Conservation (phyloP, 768 basidiomycete genomes). For the Leccinum variicolor region DNA sequence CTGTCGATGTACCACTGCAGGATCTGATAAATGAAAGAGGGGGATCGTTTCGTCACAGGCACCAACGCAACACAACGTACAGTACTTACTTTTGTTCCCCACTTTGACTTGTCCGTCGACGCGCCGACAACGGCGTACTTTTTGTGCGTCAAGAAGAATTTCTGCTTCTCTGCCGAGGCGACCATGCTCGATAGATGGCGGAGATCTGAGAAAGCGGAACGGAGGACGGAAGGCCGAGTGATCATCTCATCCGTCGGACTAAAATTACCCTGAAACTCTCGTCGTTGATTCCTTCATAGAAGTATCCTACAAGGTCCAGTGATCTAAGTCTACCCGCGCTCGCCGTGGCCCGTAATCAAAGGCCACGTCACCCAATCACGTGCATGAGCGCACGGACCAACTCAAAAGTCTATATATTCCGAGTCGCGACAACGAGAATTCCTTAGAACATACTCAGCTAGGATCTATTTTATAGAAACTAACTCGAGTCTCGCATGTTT, state of each 20-base stretch:
- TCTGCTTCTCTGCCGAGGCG: conserved; percentile 42
- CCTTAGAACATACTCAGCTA: conserved; percentile 76
- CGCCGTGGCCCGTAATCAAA: background rate
- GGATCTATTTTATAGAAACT: conserved; percentile 80
- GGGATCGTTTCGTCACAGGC: background rate
- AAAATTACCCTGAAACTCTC: background rate
- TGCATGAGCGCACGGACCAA: conserved; percentile 36
- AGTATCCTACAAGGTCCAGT: background rate
- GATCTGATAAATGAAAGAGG: conserved; percentile 38
- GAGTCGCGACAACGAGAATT: conserved; percentile 14
- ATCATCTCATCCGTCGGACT: background rate
- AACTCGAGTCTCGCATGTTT: conserved; percentile 79
- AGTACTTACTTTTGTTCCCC: conserved; percentile 61
- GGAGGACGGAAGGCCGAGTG: conserved; percentile 1
- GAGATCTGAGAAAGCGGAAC: conserved; percentile 3
- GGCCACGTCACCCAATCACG: conserved; percentile 15
- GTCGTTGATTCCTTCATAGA: background rate
- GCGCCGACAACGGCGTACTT: conserved; percentile 80
- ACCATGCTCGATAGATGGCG: conserved; percentile 20
- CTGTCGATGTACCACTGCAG: conserved; percentile 73
- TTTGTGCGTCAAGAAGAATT: conserved; percentile 56
- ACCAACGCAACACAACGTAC: no score
- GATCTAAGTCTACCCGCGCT: background rate
- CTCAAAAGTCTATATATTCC: conserved; percentile 32
- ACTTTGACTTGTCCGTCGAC: conserved; percentile 75